Conservation (phyloP, 1,139 yeast genomes). For the Debaryomyces singareniensis region DNA sequence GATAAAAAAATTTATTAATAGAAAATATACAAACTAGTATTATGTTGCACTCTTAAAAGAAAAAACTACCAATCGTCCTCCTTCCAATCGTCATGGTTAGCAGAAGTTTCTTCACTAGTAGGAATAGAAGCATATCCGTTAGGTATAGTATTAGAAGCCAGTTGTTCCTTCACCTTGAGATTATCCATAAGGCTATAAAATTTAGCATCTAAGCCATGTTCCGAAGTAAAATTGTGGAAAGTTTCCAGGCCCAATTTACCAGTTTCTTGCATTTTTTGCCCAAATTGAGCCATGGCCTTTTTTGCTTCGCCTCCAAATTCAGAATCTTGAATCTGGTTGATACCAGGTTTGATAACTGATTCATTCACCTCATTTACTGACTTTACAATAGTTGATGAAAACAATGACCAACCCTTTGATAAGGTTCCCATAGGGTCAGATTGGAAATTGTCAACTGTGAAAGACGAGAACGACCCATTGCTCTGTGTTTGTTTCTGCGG, state of each 20-base stretch:
- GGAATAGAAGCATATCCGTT: too few relatives aligned
- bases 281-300: slow-evolving; percentile 92
- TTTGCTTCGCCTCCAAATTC: slow-evolving; percentile 77
- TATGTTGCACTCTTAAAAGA: too few relatives aligned
- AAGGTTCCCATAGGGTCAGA: slow-evolving; percentile 85
- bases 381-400: slow-evolving; percentile 75
- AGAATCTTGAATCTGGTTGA: slow-evolving; percentile 73
- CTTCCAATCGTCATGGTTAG: slow-evolving; percentile 18
- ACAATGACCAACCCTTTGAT: slow-evolving; percentile 89
- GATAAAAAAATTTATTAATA: not conserved
- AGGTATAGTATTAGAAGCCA: too few relatives aligned
- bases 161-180: slow-evolving; percentile 21
- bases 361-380: slow-evolving; percentile 84
- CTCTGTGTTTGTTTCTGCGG: slow-evolving; percentile 18
- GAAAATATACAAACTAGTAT: not conserved
- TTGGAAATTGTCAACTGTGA: slow-evolving; percentile 73
- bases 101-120: too few relatives aligned
- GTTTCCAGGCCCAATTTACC: slow-evolving; percentile 67
- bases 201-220: slow-evolving; percentile 39
- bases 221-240: slow-evolving; percentile 56
- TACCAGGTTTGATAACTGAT: slow-evolving; percentile 80
- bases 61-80: slow-evolving; percentile 20
- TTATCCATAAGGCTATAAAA: slow-evolving; percentile 49
- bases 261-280: slow-evolving; percentile 88
- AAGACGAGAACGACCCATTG: slow-evolving; percentile 40